These are phyloP conservation scores for Dictyostelium purpureum DNA, from an alignment of 78 protist genomes.

Conservation along the genomic window DNA sequence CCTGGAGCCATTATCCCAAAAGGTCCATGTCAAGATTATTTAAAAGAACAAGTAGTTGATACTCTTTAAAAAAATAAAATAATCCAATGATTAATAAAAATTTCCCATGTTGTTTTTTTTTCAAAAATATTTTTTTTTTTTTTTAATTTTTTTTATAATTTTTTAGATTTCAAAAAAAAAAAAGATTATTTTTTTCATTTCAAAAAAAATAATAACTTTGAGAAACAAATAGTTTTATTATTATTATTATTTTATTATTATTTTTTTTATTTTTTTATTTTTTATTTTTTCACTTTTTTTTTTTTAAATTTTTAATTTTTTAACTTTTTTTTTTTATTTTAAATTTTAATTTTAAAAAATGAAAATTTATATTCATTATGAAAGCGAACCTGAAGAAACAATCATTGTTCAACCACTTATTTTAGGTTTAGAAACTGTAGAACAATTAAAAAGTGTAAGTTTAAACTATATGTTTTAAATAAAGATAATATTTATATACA, in stretches of 20 bases:
- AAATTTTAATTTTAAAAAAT: neutral
- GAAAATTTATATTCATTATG: slow-evolving; percentile 50
- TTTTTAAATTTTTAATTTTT: neutral
- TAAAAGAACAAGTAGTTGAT: slow-evolving; percentile 8
- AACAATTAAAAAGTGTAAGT: slow-evolving; percentile 55
- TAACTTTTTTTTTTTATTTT: neutral
- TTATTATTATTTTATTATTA: no score
- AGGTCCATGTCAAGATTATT: slow-evolving; percentile 55
- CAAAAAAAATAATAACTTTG: no score
- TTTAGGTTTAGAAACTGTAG: neutral
- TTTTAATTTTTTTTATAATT: no score
- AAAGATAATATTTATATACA: neutral
- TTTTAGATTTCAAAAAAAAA: no score
- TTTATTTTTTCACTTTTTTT: no score
- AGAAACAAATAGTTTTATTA: no score
- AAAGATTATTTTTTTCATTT: no score
- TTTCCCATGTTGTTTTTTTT: no score
- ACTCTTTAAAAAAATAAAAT: no score
- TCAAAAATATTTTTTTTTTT: no score
- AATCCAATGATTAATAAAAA: no score
- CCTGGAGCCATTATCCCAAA: slow-evolving; percentile 65
- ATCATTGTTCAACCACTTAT: slow-evolving; percentile 12
- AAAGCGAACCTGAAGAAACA: slow-evolving; percentile 53
- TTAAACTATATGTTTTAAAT: neutral
- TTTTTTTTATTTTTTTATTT: neutral